Conservation (phyloP, 2,329 filamentous ascomycete genomes). For the Grosmannia serpens region DNA sequence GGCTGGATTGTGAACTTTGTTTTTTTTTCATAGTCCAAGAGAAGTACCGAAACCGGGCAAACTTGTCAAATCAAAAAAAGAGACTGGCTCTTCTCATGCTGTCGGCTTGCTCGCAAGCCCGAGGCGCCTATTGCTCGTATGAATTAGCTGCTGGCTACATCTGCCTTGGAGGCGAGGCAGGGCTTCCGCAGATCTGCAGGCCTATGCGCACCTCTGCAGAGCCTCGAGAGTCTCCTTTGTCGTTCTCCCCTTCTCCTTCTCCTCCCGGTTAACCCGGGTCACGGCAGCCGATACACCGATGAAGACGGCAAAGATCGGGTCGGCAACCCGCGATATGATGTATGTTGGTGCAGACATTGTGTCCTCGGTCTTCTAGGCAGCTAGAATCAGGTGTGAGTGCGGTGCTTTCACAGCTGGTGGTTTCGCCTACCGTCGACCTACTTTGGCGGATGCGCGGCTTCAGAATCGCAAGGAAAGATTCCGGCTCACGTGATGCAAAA, state of each 20-base stretch:
- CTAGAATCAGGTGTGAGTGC: not conserved
- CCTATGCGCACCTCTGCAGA: conserved; percentile 26
- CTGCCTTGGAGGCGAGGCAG: not conserved
- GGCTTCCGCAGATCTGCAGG: not conserved
- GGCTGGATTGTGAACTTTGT: not conserved
- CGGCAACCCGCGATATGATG: conserved; percentile 47
- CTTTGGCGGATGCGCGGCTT: not conserved
- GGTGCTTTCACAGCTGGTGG: not conserved
- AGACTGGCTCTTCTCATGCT: not conserved
- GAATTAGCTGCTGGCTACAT: not conserved
- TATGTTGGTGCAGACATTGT: conserved; percentile 43
- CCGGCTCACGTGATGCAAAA: not conserved
- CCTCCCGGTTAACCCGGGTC: conserved; percentile 47
- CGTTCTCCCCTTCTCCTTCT: conserved; percentile 44
- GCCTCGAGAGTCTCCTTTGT: conserved; percentile 37
- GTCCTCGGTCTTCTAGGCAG: not conserved
- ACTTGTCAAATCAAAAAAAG: not conserved
- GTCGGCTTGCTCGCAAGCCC: not conserved
- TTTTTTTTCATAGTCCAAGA: not conserved
- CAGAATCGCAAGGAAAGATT: not conserved
- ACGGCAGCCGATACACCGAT: conserved; percentile 45
- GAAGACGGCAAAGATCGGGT: conserved; percentile 46
- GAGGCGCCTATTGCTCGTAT: conserved; percentile 4
- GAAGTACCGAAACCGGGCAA: not conserved
- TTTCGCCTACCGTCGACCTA: not conserved